Evolutionary conservation across 192 early-diverging fungal genomes (phyloP).

Genomic region (Rhizophagus sp.): DNA sequence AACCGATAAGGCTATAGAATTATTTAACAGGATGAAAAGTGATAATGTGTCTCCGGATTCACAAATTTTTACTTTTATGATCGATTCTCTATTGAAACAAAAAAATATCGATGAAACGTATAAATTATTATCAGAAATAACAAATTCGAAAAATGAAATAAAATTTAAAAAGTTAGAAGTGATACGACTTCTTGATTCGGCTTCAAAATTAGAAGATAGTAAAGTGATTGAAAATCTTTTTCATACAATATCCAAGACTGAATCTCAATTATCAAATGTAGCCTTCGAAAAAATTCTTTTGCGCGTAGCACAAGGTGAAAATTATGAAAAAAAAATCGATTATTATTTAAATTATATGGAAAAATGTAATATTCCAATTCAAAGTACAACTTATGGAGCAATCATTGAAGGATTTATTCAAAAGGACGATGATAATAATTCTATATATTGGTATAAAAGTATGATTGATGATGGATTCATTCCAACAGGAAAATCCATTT

Average conservation of each 20-base stretch:
- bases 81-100: background rate
- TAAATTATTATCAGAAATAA: constrained; percentile 33
- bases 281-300: constrained; percentile 18
- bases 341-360: constrained; percentile 19
- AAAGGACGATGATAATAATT: background rate
- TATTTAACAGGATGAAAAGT: constrained; percentile 40
- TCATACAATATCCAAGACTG: background rate
- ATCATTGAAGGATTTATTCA: constrained; percentile 20
- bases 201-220: background rate
- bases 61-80: constrained; percentile 30
- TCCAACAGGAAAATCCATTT: background rate
- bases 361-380: background rate
- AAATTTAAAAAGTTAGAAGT: constrained; percentile 30
- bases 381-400: background rate
- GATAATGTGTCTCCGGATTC: constrained; percentile 32
- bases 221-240: constrained; percentile 1
- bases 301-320: background rate
- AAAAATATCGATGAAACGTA: constrained; percentile 24
- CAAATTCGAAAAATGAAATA: background rate
- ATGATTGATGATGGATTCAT: background rate
- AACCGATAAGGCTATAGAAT: constrained; percentile 33
- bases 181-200: constrained; percentile 27
- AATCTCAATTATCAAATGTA: background rate
- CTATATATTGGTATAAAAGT: background rate
- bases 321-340: background rate